phyloP scores from a whole-genome alignment of 2,329 filamentous ascomycete species.

The Cadophora luteo-olivacea region DNA sequence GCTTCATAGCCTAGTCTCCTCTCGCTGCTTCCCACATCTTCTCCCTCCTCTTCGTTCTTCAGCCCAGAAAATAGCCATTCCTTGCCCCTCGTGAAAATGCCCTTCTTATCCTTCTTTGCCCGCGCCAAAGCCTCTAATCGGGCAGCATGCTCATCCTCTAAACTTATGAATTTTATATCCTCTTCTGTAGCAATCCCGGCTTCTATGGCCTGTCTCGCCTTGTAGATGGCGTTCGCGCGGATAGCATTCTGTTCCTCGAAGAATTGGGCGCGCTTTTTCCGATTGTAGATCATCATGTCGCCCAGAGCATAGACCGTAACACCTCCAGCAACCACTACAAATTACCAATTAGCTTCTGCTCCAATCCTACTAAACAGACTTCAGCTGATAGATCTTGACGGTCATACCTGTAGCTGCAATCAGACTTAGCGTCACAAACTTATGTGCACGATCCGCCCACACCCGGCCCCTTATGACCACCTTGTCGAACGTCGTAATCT shows the following conservation, averaged over 20 bases:
- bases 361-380: not conserved
- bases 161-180: constrained; percentile 56
- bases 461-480: constrained; percentile 43
- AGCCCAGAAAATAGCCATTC: constrained; percentile 45
- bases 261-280: constrained; percentile 67
- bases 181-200: constrained; percentile 54
- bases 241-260: constrained; percentile 56
- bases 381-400: not conserved
- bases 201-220: constrained; percentile 51
- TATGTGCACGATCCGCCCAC: constrained; percentile 47
- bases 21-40: constrained; percentile 37
- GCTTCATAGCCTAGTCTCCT: constrained; percentile 36
- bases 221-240: constrained; percentile 51
- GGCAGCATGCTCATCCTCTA: constrained; percentile 60
- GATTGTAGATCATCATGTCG: constrained; percentile 72
- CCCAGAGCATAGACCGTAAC: constrained; percentile 69
- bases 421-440: constrained; percentile 44
- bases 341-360: constrained; percentile 25
- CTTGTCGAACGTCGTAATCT: constrained; percentile 44
- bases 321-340: constrained; percentile 61
- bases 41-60: constrained; percentile 44
- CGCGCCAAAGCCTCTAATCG: constrained; percentile 27
- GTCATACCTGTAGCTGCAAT: constrained; percentile 45
- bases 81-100: constrained; percentile 38
- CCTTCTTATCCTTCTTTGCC: constrained; percentile 41